phyloP scores from a whole-genome alignment of 179 eudicot species.

The Kewa caespitosa region DNA sequence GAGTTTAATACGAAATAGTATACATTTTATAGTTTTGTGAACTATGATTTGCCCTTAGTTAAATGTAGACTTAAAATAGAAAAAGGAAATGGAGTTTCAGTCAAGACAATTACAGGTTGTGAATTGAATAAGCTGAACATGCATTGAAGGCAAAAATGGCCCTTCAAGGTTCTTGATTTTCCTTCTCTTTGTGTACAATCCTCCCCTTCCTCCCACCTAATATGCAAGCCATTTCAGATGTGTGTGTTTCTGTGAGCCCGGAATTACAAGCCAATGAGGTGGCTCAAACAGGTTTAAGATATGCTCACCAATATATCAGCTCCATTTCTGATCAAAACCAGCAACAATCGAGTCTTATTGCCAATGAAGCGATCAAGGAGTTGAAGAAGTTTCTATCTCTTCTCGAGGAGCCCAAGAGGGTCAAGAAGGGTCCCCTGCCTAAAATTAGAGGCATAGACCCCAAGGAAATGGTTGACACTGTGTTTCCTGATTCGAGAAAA shows the following conservation, averaged over 20 bases:
- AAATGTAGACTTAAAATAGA: conserved; percentile 12
- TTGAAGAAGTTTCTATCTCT: conserved; percentile 26
- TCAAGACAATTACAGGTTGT: conserved; percentile 1
- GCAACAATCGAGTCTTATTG: conserved; percentile 25
- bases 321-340: conserved; percentile 29
- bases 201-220: neutral
- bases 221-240: conserved; percentile 12
- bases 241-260: too few species aligned
- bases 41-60: conserved; percentile 17
- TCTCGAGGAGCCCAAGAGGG: conserved; percentile 27
- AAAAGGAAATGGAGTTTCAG: neutral
- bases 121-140: conserved; percentile 13
- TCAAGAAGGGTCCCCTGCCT: conserved; percentile 32
- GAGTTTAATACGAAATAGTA: conserved; percentile 4
- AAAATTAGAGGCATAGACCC: conserved; percentile 23
- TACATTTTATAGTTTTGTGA: neutral
- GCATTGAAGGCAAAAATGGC: neutral
- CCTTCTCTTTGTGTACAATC: neutral
- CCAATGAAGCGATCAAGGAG: conserved; percentile 29
- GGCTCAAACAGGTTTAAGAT: conserved; percentile 28
- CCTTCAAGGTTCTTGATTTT: neutral
- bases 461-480: conserved; percentile 25
- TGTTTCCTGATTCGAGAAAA: conserved; percentile 5
- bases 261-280: conserved; percentile 13
- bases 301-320: conserved; percentile 31